Evolutionary conservation across 2,329 filamentous ascomycete genomes (phyloP).

Genomic region (Microdochium nivale): DNA sequence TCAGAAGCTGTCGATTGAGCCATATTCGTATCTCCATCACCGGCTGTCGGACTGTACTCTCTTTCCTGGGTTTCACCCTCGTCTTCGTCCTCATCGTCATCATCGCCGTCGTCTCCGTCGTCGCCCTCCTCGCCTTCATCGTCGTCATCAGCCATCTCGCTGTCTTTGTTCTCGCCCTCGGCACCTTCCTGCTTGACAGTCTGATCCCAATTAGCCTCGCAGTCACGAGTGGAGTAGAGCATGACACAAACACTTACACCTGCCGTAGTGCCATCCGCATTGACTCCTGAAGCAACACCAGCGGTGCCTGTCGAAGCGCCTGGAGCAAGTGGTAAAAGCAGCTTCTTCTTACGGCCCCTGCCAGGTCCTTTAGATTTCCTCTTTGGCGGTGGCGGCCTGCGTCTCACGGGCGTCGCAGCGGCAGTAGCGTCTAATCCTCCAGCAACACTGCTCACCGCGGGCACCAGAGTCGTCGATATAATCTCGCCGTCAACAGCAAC

Average conservation of each 20-base stretch:
- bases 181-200: constrained; percentile 32
- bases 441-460: constrained; percentile 44
- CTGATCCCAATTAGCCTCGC: constrained; percentile 17
- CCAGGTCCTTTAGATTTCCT: constrained; percentile 75
- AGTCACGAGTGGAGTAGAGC: background rate
- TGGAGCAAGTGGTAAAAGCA: constrained; percentile 25
- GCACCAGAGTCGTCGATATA: constrained; percentile 49
- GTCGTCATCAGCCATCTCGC: constrained; percentile 44
- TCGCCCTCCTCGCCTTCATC: constrained; percentile 38
- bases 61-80: constrained; percentile 25
- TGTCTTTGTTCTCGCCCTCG: constrained; percentile 35
- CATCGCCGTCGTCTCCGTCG: constrained; percentile 37
- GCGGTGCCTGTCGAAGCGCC: constrained; percentile 23
- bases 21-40: background rate
- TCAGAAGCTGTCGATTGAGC: background rate
- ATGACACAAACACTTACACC: constrained; percentile 26
- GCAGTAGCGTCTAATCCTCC: constrained; percentile 38
- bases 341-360: constrained; percentile 69
- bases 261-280: constrained; percentile 24
- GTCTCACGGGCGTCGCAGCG: constrained; percentile 33
- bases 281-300: constrained; percentile 26
- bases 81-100: constrained; percentile 33
- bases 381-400: constrained; percentile 67
- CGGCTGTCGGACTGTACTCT: background rate
- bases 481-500: constrained; percentile 78